A percentile compares a stretch with the other conserved stretches of the same genome.
Evolutionary conservation across 2,329 filamentous ascomycete genomes (phyloP).

Genomic region (Iodosphaeria phyllophila): DNA sequence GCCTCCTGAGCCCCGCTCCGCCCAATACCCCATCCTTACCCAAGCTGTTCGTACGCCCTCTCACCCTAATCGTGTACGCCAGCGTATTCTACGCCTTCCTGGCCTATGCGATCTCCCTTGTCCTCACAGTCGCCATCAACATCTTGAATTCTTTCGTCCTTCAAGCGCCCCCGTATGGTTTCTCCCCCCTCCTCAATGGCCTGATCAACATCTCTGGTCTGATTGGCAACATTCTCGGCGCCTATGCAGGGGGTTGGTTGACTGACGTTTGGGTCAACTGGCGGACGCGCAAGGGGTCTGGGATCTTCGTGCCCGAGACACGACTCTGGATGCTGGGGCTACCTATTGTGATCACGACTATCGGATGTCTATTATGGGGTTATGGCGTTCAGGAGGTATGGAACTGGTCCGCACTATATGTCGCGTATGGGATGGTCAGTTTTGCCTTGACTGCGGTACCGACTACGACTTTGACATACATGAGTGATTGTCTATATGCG

Average conservation of each 20-base stretch:
- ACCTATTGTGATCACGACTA: slow-evolving; percentile 19
- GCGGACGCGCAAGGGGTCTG: slow-evolving; percentile 18
- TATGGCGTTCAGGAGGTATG: slow-evolving; percentile 20
- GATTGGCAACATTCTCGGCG: slow-evolving; percentile 22
- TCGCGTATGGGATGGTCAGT: slow-evolving; percentile 25
- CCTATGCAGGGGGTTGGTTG: slow-evolving; percentile 21
- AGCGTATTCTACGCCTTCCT: slow-evolving; percentile 14
- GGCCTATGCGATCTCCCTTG: slow-evolving; percentile 12
- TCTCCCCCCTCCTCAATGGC: slow-evolving; percentile 13
- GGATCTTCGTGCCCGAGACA: slow-evolving; percentile 25
- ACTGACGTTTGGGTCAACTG: slow-evolving; percentile 23
- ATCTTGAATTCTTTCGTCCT: slow-evolving; percentile 14
- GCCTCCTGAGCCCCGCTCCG: slow-evolving; percentile 9
- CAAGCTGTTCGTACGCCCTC: slow-evolving; percentile 11
- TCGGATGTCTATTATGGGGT: slow-evolving; percentile 23
- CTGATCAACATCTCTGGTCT: slow-evolving; percentile 14
- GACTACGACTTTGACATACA: slow-evolving; percentile 24
- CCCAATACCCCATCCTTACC: slow-evolving; percentile 8
- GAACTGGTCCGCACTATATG: slow-evolving; percentile 24
- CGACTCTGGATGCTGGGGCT: slow-evolving; percentile 20
- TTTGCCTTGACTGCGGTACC: slow-evolving; percentile 23
- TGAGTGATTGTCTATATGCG: slow-evolving; percentile 15
- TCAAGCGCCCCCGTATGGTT: slow-evolving; percentile 13
- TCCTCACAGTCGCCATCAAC: slow-evolving; percentile 12
- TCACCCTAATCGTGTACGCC: slow-evolving; percentile 13